Evolutionary conservation across 2,329 filamentous ascomycete genomes (phyloP).

Genomic region (Dothidotthia symphoricarpi): DNA sequence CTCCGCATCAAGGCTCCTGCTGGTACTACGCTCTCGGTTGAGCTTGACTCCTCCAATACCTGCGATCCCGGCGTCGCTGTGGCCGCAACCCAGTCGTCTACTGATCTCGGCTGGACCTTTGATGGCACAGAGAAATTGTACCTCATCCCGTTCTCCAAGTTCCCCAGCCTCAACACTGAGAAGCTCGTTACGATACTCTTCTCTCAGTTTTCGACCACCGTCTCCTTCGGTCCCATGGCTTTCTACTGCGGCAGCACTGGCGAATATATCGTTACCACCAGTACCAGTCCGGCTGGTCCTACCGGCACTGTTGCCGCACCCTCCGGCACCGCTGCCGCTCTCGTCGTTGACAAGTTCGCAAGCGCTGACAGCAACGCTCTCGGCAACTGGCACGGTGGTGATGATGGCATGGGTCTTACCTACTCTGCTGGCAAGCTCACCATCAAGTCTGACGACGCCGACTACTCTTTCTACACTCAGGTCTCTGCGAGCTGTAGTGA

Average conservation of each 20-base stretch:
- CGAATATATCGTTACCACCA: slow-evolving; percentile 52
- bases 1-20: slow-evolving; percentile 55
- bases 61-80: slow-evolving; percentile 46
- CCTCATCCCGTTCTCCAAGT: slow-evolving; percentile 57
- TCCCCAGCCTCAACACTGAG: slow-evolving; percentile 50
- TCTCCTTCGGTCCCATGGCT: slow-evolving; percentile 57
- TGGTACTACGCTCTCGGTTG: slow-evolving; percentile 53
- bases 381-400: slow-evolving; percentile 65
- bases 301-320: slow-evolving; percentile 54
- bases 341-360: slow-evolving; percentile 63
- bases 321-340: slow-evolving; percentile 46
- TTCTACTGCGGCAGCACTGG: slow-evolving; percentile 58
- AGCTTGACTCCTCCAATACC: slow-evolving; percentile 50
- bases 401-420: slow-evolving; percentile 57
- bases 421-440: slow-evolving; percentile 55
- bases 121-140: slow-evolving; percentile 61
- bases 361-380: slow-evolving; percentile 57
- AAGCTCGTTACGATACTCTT: slow-evolving; percentile 57
- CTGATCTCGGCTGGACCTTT: slow-evolving; percentile 59
- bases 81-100: slow-evolving; percentile 43
- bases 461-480: slow-evolving; percentile 62
- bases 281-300: slow-evolving; percentile 44
- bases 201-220: slow-evolving; percentile 46
- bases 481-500: slow-evolving; percentile 57
- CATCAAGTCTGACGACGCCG: slow-evolving; percentile 59